Conservation (phyloP, 164 flowering plant genomes). For the Stephania yunnanensis region DNA sequence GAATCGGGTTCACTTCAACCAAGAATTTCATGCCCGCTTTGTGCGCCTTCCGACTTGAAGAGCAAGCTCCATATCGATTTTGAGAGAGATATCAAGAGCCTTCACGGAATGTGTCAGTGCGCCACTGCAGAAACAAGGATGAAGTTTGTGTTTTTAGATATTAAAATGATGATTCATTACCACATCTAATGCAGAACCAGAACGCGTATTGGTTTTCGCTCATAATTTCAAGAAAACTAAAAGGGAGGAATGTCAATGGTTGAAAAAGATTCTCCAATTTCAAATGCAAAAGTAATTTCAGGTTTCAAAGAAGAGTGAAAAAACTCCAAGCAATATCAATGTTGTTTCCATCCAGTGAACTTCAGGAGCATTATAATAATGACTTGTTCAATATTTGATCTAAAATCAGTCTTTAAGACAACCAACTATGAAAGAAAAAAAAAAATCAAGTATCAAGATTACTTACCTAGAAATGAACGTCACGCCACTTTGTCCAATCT, state of each 20-base stretch:
- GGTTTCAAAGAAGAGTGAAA: background rate
- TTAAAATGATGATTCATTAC: background rate
- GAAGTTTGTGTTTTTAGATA: background rate
- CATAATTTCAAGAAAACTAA: too few species aligned
- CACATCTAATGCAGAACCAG: background rate
- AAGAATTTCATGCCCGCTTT: slow-evolving; percentile 50
- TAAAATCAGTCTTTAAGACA: background rate
- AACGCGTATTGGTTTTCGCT: too few species aligned
- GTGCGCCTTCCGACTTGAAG: slow-evolving; percentile 88
- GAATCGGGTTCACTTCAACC: background rate
- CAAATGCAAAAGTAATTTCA: too few species aligned
- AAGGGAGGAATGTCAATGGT: too few species aligned
- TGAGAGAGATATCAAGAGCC: slow-evolving; percentile 92
- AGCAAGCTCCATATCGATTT: slow-evolving; percentile 86
- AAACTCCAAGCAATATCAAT: too few species aligned
- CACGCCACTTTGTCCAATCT: slow-evolving; percentile 91
- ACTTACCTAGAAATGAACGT: slow-evolving; percentile 85
- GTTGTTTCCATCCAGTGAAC: too few species aligned
- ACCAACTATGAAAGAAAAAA: background rate
- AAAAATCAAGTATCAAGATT: background rate
- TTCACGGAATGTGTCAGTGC: slow-evolving; percentile 91
- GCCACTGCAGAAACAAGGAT: slow-evolving; percentile 52
- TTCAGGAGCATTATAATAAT: background rate
- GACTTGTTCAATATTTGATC: background rate
- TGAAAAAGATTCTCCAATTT: too few species aligned